Evolutionary conservation across 305 asterid genomes (phyloP).

Genomic region (Petunia hybrid): DNA sequence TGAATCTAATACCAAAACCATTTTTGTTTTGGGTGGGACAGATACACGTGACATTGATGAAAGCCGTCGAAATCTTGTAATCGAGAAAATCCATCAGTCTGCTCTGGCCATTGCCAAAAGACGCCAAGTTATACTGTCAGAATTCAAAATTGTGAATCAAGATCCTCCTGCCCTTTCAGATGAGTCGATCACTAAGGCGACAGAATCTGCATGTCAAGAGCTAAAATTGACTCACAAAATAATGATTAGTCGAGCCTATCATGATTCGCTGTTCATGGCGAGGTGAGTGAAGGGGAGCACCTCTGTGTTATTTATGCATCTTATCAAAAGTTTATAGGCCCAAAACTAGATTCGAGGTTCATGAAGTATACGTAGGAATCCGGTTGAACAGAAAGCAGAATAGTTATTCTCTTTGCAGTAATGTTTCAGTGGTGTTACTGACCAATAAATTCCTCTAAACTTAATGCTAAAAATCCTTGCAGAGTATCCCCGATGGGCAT

Average conservation of each 20-base stretch:
- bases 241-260: constrained; percentile 98
- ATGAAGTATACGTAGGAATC: neutral
- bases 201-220: constrained; percentile 76
- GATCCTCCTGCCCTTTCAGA: constrained; percentile 93
- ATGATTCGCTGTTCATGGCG: constrained; percentile 96
- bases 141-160: constrained; percentile 82
- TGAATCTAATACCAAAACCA: neutral
- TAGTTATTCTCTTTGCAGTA: neutral
- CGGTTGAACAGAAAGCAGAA: neutral
- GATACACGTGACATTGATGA: constrained; percentile 95
- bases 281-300: constrained; percentile 51
- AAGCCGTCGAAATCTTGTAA: constrained; percentile 68
- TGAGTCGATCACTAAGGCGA: constrained; percentile 64
- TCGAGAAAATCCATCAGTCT: constrained; percentile 69
- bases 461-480: constrained; percentile 38
- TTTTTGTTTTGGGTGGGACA: constrained; percentile 38
- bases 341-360: neutral
- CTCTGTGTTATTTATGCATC: neutral
- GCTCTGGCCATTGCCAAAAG: constrained; percentile 62
- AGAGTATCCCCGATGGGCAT: constrained; percentile 94
- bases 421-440: neutral
- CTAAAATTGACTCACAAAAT: constrained; percentile 77
- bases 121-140: constrained; percentile 71
- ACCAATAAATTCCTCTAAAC: neutral
- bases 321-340: neutral